Evolutionary conservation across 352 stramenopile genomes (phyloP).

Genomic region (Globisporangium carolinianum): DNA sequence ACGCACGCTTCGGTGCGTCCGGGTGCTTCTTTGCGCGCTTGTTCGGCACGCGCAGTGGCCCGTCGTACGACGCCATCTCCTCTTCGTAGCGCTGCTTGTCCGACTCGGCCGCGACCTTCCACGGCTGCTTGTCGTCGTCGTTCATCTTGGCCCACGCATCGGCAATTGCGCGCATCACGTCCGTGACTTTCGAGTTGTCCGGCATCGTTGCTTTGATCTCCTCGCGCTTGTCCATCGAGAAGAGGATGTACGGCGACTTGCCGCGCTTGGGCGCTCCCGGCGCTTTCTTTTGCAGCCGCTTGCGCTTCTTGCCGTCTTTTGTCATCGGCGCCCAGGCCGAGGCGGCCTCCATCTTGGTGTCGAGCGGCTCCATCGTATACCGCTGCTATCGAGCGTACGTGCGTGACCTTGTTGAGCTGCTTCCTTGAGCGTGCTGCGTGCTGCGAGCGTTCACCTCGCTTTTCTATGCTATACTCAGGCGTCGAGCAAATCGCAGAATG

Average conservation of each 20-base stretch:
- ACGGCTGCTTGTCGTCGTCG: constrained; percentile 89
- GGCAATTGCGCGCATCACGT: constrained; percentile 89
- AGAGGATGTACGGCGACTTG: constrained; percentile 90
- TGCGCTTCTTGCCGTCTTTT: constrained; percentile 85
- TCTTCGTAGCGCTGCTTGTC: constrained; percentile 93
- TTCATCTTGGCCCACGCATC: constrained; percentile 87
- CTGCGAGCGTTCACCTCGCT: constrained; percentile 36
- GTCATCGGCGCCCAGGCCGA: constrained; percentile 57
- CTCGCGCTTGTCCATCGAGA: constrained; percentile 89
- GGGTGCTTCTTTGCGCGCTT: constrained; percentile 95
- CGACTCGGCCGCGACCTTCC: constrained; percentile 88
- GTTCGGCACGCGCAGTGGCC: constrained; percentile 85
- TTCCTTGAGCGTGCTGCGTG: background rate
- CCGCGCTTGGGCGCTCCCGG: constrained; percentile 84
- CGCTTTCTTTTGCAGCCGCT: constrained; percentile 87
- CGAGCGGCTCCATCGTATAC: constrained; percentile 60
- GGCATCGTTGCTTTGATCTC: constrained; percentile 85
- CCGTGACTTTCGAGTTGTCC: constrained; percentile 85
- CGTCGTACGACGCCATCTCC: constrained; percentile 92
- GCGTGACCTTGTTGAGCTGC: background rate
- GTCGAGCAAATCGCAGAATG: constrained; percentile 71
- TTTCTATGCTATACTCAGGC: constrained; percentile 84
- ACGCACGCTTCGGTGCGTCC: constrained; percentile 90
- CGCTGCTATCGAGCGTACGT: background rate
- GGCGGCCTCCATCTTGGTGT: constrained; percentile 11